Percentiles rank a stretch among this genome's conserved stretches.
phyloP scores from a whole-genome alignment of 83 land plant genomes.

The Thuja plicata region DNA sequence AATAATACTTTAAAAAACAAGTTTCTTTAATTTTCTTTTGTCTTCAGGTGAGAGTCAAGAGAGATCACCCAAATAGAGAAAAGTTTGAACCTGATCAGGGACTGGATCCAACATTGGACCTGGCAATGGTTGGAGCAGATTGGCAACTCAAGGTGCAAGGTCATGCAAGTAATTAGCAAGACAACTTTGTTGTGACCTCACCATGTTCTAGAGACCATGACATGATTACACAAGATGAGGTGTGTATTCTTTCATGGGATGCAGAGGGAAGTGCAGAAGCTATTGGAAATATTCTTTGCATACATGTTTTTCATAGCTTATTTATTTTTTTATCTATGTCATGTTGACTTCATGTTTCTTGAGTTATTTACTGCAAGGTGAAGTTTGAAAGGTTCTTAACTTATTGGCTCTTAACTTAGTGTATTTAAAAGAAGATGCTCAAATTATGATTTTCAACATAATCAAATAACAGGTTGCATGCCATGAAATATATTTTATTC shows the following conservation, averaged over 20 bases:
- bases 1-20: not conserved
- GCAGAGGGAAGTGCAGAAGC: not conserved
- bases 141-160: conserved; percentile 98
- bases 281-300: not conserved
- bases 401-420: not conserved
- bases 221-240: conserved; percentile 88
- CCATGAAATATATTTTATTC: not conserved
- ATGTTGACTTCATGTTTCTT: not conserved
- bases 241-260: conserved; percentile 17
- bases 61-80: conserved; percentile 91
- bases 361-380: not conserved
- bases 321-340: not conserved
- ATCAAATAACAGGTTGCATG: not conserved
- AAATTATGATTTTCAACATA: not conserved
- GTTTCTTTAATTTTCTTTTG: not conserved
- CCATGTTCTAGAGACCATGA: conserved; percentile 96
- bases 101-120: conserved; percentile 91
- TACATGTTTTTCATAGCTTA: no score
- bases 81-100: conserved; percentile 98
- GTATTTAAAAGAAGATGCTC: not conserved
- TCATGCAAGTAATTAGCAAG: conserved; percentile 95
- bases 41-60: conserved; percentile 83
- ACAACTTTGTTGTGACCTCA: conserved; percentile 94
- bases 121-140: conserved; percentile 91
- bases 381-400: not conserved